These are phyloP conservation scores for Cystofilobasidium capitatum DNA, from an alignment of 768 basidiomycete genomes.

Conservation along the genomic window DNA sequence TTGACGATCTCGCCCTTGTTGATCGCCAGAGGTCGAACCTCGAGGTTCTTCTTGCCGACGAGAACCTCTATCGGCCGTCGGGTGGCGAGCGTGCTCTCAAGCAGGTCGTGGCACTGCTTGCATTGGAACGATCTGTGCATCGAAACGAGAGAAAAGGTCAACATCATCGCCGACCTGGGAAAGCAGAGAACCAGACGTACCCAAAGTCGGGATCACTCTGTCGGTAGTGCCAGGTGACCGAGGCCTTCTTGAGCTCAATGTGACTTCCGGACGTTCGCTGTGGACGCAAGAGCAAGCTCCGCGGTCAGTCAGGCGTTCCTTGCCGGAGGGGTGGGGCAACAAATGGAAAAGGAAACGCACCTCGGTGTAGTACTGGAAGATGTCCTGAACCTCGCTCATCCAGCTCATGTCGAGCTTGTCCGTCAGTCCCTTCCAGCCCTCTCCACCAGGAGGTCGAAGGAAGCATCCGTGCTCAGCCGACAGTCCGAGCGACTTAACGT, in stretches of 20 bases:
- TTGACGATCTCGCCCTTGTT: slow-evolving; percentile 99
- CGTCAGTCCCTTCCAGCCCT: slow-evolving; percentile 81
- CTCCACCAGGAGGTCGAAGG: slow-evolving; percentile 59
- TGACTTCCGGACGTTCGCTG: slow-evolving; percentile 87
- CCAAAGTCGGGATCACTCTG: slow-evolving; percentile 92
- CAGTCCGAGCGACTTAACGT: slow-evolving; percentile 72
- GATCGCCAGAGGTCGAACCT: slow-evolving; percentile 86
- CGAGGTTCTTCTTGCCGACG: slow-evolving; percentile 96
- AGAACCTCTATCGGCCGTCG: slow-evolving; percentile 94
- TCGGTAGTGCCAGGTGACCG: slow-evolving; percentile 97
- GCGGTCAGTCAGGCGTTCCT: too few relatives aligned
- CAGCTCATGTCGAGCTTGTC: slow-evolving; percentile 88
- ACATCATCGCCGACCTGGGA: background rate
- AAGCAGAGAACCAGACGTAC: slow-evolving; percentile 44
- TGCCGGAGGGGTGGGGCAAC: too few relatives aligned
- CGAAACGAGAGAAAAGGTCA: background rate
- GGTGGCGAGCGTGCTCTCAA: slow-evolving; percentile 87
- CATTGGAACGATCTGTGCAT: slow-evolving; percentile 70
- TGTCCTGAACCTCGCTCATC: slow-evolving; percentile 90
- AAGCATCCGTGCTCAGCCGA: slow-evolving; percentile 95
- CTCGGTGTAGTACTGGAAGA: slow-evolving; percentile 95
- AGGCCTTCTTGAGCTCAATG: slow-evolving; percentile 94
- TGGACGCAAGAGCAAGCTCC: slow-evolving; percentile 22
- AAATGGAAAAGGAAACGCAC: slow-evolving; percentile 37
- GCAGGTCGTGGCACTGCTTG: slow-evolving; percentile 87